Percentiles rank a stretch among this genome's conserved stretches.
phyloP scores from a whole-genome alignment of 1,139 yeast species.

The Meyerozyma sp. region DNA sequence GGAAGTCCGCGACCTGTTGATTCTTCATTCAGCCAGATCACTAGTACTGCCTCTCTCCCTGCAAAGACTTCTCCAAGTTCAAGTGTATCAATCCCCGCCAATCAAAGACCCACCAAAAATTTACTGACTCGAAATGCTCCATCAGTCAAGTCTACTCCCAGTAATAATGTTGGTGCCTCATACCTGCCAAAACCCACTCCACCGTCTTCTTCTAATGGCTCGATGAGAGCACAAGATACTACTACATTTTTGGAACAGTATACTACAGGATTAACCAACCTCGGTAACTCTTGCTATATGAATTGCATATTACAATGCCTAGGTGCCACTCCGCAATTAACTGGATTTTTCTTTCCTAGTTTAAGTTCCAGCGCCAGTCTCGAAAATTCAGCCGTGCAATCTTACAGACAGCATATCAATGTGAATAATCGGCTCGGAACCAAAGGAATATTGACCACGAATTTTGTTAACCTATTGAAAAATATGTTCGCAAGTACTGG shows the following conservation, averaged over 20 bases:
- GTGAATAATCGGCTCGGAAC: conserved; percentile 74
- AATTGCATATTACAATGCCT: conserved; percentile 88
- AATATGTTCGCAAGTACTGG: conserved; percentile 51
- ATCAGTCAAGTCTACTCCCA: too few relatives aligned
- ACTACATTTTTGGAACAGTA: conserved; percentile 26
- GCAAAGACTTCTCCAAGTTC: neutral
- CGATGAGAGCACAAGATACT: conserved; percentile 3
- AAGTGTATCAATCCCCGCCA: too few relatives aligned
- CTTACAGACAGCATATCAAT: conserved; percentile 70
- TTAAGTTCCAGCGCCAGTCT: conserved; percentile 5
- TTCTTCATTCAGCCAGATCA: neutral
- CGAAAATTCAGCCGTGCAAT: conserved; percentile 14
- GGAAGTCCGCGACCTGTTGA: neutral
- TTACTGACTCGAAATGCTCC: too few relatives aligned
- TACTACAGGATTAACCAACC: conserved; percentile 63
- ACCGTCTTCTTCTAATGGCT: neutral
- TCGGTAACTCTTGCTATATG: conserved; percentile 93
- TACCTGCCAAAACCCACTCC: too few relatives aligned
- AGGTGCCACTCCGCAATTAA: conserved; percentile 40
- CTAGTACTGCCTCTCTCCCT: neutral
- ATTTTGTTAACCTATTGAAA: conserved; percentile 62
- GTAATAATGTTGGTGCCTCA: too few relatives aligned
- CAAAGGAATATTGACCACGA: conserved; percentile 72
- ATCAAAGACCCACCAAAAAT: too few relatives aligned
- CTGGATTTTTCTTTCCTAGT: conserved; percentile 36